Base-by-base conservation (phyloP, 2,329 filamentous ascomycete species). In the Arthrobotrys sphaeroides region DNA sequence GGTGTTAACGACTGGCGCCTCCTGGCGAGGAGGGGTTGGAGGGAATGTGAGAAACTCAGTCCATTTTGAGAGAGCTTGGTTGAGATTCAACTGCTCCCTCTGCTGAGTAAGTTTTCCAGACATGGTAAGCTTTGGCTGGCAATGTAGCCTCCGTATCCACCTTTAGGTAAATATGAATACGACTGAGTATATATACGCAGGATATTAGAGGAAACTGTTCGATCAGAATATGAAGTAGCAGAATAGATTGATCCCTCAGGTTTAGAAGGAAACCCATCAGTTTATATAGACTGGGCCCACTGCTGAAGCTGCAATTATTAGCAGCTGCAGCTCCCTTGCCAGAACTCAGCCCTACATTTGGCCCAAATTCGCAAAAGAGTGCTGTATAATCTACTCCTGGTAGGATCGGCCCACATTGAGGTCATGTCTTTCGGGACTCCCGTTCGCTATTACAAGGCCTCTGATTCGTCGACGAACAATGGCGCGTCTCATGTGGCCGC, bases 1-100 rank as follows among this genome's bases (percentile, higher is more conserved):
- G 12, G 47, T 53, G 33, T 45, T 59, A 24, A 62, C 31, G 28
- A 24, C 18, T 2, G 45, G 47, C 13, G 24, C 64, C 2, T 64
- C 57, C 51, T 64, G 6, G 6, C 55, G 53, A 51, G 62, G 57
- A 64, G 64, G 31, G 12, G 64, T 66, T 13, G 72, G 43, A 43
- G 72, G 72, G 64, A 69, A 75, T 12, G 72, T 75, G 10, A 75
- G 47, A 16, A 47, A 75, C 31, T 75, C 45, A 5, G 55, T 57
- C 72, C 72, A 75, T 75, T 51, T 69, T 38, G 55, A 33, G 12
- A 75, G 64, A 24, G 64, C 49, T 43, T 75, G 61, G 57, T 75
- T 69, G 64, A 75, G 72, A 40, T 62, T 69, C 47, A 75, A 53
- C 26, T 68, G 64, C 64, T 75, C 72, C 51, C 72, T 55, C 64